phyloP scores from a whole-genome alignment of 768 basidiomycete species.

The Xerocomellus chrysenteron region DNA sequence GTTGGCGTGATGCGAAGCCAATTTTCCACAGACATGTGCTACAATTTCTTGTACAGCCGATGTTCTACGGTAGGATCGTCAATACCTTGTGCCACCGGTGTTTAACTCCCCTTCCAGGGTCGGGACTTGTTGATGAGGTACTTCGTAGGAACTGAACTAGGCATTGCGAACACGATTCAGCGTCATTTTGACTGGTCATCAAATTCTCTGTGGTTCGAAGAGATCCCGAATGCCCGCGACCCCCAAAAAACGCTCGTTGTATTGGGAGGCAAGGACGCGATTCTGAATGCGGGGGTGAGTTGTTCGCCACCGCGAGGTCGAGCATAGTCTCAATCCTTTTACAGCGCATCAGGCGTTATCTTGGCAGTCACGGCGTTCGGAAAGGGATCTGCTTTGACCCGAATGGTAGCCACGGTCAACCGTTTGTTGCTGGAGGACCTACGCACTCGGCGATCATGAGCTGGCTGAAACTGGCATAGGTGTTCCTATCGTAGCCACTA shows the following conservation, averaged over 20 bases:
- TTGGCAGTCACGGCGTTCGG: conserved; percentile 69
- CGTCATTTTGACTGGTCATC: conserved; percentile 84
- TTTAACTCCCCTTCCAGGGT: conserved; percentile 44
- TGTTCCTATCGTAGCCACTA: not conserved
- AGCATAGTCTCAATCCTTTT: not conserved
- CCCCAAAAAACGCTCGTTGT: conserved; percentile 67
- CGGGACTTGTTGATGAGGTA: conserved; percentile 81
- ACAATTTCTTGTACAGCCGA: conserved; percentile 81
- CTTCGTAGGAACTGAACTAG: conserved; percentile 85
- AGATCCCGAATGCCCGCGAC: conserved; percentile 79
- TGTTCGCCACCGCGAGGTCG: not conserved
- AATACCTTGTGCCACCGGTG: not conserved
- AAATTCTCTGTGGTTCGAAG: conserved; percentile 88
- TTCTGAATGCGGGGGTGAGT: conserved; percentile 69
- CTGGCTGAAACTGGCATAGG: conserved; percentile 49
- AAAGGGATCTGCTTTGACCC: conserved; percentile 68
- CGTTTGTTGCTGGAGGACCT: conserved; percentile 50
- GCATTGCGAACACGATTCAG: conserved; percentile 81
- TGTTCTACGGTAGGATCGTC: conserved; percentile 52
- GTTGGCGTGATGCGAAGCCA: not conserved
- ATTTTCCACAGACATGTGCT: conserved; percentile 67
- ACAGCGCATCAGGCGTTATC: conserved; percentile 72
- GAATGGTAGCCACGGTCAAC: conserved; percentile 60
- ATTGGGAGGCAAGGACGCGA: conserved; percentile 79
- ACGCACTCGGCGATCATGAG: conserved; percentile 57